Evolutionary conservation across 2,329 filamentous ascomycete species (phyloP), one percentile per base, ranked within the genome.

Genomic region (Camptophora hylomeconis): DNA sequence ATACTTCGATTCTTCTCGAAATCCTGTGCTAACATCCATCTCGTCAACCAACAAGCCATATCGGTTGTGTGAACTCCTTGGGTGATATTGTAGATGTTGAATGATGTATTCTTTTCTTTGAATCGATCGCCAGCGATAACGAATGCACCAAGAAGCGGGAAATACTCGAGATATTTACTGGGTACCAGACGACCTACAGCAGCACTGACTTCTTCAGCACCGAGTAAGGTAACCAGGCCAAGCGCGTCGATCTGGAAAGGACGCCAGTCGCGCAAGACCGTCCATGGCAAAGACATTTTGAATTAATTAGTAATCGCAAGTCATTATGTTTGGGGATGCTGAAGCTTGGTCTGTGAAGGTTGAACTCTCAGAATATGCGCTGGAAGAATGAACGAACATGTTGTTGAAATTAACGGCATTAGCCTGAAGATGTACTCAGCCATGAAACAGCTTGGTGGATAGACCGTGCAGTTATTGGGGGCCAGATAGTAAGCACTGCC

Each of bases 221-320:
- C 43, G n/a, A 45, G 32, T 18, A 44, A 30, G 7, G 43, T 45
- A 16, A 45, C 35, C 6, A 45, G 31, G 31, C 43, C 43, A 11
- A 45, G 36, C 15, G 41, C 41, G 24, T 44, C 40, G 16, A 44
- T 36, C n/a, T 37, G 23, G 24, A 44, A 44, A 8, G 39, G 39
- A 2, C 26, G 10, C 38, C 38, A 39, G 5, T 35, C 12, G 14
- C 21, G 30, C 7, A 40, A 23, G 12, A 17, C 26, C n/a, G 29
- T 20, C 37, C 37, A 40, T 8, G 35, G 37, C n/a, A n/a, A n/a
- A n/a, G n/a, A n/a, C n/a, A n/a, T n/a, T n/a, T n/a, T n/a, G n/a
- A n/a, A n/a, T n/a, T n/a, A n/a, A n/a, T n/a, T n/a, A n/a, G n/a
- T n/a, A n/a, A n/a, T n/a, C n/a, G n/a, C n/a, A n/a, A n/a, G n/a